phyloP scores from a whole-genome alignment of 129 eudicot species.

The Flaveria linearis region DNA sequence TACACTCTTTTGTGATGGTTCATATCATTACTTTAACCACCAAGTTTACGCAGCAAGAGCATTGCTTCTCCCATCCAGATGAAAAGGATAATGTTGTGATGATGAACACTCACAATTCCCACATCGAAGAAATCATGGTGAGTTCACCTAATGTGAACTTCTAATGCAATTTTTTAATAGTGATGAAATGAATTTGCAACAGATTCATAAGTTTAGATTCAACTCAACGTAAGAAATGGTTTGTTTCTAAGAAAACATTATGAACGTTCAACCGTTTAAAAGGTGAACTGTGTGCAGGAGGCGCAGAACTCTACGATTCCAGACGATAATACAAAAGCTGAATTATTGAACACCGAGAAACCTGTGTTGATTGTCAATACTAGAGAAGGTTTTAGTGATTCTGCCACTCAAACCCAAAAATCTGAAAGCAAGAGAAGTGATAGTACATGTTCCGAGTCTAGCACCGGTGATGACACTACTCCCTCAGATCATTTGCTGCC shows the following conservation, averaged over 20 bases:
- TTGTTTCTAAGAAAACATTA: not conserved
- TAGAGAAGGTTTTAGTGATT: constrained; percentile 17
- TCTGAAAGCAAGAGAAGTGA: constrained; percentile 26
- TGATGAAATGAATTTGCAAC: not conserved
- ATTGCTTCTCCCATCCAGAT: not conserved
- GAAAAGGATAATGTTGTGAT: not conserved
- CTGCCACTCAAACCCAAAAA: not conserved
- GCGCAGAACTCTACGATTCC: not conserved
- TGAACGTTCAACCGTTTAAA: not conserved
- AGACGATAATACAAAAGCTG: not conserved
- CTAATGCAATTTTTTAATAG: not conserved
- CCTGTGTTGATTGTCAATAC: not conserved
- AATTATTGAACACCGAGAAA: constrained; percentile 16
- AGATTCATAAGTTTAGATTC: not conserved
- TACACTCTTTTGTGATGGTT: not conserved
- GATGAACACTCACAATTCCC: constrained; percentile 1
- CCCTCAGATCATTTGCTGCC: constrained; percentile 30
- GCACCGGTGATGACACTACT: constrained; percentile 29
- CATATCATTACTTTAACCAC: not conserved
- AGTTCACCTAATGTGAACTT: constrained; percentile 18
- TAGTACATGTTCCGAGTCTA: constrained; percentile 33
- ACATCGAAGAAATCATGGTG: constrained; percentile 3
- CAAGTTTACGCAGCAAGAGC: constrained; percentile 3
- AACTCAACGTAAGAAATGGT: not conserved
- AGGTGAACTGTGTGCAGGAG: constrained; percentile 25